These are phyloP conservation scores for Gossypium trilobum DNA, from an alignment of 441 rosid genomes.

Conservation along the genomic window DNA sequence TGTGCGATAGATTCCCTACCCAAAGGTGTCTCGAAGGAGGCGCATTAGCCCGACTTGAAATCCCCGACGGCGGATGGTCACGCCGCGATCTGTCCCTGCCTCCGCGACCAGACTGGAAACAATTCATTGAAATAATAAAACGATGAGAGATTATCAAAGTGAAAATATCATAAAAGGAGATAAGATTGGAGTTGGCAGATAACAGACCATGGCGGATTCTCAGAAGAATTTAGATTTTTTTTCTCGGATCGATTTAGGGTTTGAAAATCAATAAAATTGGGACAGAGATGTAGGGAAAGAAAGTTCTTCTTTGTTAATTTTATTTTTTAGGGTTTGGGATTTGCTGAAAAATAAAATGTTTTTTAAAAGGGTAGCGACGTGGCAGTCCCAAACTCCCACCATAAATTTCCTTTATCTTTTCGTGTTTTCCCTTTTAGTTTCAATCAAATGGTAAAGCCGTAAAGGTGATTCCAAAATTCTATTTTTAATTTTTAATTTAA, in stretches of 20 bases:
- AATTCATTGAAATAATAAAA: slow-evolving; percentile 11
- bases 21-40: slow-evolving; percentile 91
- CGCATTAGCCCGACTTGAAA: slow-evolving; percentile 22
- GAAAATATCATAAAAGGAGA: not conserved
- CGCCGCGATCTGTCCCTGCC: slow-evolving; percentile 47
- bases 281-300: not conserved
- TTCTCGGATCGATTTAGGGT: not conserved
- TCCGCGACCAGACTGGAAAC: slow-evolving; percentile 35
- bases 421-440: not conserved
- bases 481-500: too few relatives aligned
- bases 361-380: not conserved
- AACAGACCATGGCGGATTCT: slow-evolving; percentile 1
- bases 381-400: not conserved
- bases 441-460: not conserved
- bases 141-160: not conserved
- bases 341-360: not conserved
- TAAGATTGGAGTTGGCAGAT: not conserved
- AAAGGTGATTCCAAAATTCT: not conserved
- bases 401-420: not conserved
- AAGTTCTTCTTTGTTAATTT: not conserved
- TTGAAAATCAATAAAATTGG: not conserved
- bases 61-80: slow-evolving; percentile 20
- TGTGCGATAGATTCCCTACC: slow-evolving; percentile 78
- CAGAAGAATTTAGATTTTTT: not conserved
- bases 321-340: slow-evolving; percentile 5